Base-by-base conservation (phyloP, 441 rosid genomes). In the Aquilaria agallochum region DNA sequence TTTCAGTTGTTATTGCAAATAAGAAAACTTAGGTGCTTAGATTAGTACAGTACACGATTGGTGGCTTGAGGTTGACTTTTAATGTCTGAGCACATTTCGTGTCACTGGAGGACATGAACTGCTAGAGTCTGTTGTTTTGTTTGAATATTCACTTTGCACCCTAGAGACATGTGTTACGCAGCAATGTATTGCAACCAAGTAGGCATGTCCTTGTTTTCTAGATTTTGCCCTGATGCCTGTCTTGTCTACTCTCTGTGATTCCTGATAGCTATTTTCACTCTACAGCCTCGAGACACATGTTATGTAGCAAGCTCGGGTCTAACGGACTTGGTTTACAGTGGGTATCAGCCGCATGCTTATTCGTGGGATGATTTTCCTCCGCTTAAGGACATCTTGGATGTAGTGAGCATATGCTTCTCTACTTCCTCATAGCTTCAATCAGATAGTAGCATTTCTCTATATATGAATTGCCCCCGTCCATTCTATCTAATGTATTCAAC, bases 241-340 rank as follows among this genome's bases (percentile, higher is more conserved):
- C 49, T 31, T 59, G n/a, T 3, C 13, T 1, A 11, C 15, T 31
- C 53, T 61, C 53, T 36, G 42, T 8, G 6, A 36, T 36, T 36
- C 5, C 42, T 42, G n/a, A 32, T 50, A 42, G 15, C 62, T 11
- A 12, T 47, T 63, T 55, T 5, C 40, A 53, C 10, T 45, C 11
- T 73, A 72, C 75, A 90, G 91, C 97, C 87, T 9, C 82, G 97
- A 71, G 97, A 84, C 46, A 82, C 89, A 12, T 86, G 95, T 60
- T 90, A 90, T 66, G 74, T 90, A 36, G 92, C 97, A 14, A 73
- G 72, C 62, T 66, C 74, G 4, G 92, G 89, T 67, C 72, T 88
- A 78, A 77, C 87, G 0, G 70, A 75, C 48, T 54, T 79, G 27
- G 58, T 68, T 58, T 84, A 84, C 70, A 87, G 93, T 64, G 90